Evolutionary conservation across 768 basidiomycete genomes (phyloP).

Genomic region (Paxillus involutus): DNA sequence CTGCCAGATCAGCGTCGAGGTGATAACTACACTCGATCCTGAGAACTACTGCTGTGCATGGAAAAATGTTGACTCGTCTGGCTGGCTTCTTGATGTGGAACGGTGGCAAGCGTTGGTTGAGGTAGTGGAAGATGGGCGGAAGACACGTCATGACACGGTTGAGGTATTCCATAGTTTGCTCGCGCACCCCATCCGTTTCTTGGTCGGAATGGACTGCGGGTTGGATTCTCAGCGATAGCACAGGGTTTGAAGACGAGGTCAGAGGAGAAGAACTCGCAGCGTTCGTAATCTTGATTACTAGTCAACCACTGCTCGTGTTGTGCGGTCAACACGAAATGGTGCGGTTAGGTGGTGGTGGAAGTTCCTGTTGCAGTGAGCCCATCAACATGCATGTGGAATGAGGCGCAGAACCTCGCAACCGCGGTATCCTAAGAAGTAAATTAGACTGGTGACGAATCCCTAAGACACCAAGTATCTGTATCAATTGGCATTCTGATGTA

Average conservation of each 20-base stretch:
- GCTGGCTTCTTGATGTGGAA: conserved; percentile 50
- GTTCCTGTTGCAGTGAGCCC: too few species aligned
- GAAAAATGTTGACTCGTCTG: conserved; percentile 40
- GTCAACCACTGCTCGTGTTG: too few species aligned
- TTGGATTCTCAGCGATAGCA: conserved; percentile 54
- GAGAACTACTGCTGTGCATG: conserved; percentile 59
- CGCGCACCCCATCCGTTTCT: conserved; percentile 52
- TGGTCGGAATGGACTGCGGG: conserved; percentile 42
- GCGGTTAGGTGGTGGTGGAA: too few species aligned
- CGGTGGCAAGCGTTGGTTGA: conserved; percentile 62
- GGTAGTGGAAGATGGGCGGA: conserved; percentile 42
- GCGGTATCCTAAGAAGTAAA: too few species aligned
- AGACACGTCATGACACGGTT: conserved; percentile 63
- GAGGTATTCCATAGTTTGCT: conserved; percentile 59
- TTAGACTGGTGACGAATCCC: too few species aligned
- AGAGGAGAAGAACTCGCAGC: conserved; percentile 31
- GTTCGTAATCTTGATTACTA: neutral
- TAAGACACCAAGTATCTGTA: too few species aligned
- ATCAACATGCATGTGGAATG: too few species aligned
- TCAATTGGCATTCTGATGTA: too few species aligned
- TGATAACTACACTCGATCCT: conserved; percentile 51
- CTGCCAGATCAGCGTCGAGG: conserved; percentile 39
- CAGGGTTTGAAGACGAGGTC: conserved; percentile 53
- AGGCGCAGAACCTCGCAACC: too few species aligned
- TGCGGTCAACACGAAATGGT: too few species aligned